A percentile compares a stretch with the other conserved stretches of the same genome.
These are phyloP conservation scores for Globisporangium nunn DNA, from an alignment of 352 stramenopile genomes.

Conservation along the genomic window DNA sequence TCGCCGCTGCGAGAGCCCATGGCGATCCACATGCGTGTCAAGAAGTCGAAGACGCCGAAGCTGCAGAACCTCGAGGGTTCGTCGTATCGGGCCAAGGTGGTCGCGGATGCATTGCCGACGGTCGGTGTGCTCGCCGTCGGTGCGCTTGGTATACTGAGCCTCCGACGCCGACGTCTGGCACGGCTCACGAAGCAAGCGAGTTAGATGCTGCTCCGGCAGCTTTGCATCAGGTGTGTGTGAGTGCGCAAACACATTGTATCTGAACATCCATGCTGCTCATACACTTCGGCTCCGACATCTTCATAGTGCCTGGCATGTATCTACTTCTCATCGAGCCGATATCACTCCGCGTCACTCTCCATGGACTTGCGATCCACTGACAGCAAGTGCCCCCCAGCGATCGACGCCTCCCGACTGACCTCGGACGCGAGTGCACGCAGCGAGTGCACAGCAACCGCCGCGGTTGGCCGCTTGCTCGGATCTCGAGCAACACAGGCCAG, in stretches of 20 bases:
- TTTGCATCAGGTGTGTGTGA: background rate
- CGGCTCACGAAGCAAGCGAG: background rate
- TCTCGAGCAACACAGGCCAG: constrained; percentile 14
- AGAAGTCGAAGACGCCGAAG: background rate
- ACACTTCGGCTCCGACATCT: background rate
- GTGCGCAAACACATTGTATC: no score
- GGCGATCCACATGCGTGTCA: constrained; percentile 1
- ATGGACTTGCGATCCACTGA: background rate
- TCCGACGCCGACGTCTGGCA: background rate
- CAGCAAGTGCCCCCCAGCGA: background rate
- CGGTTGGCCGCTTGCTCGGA: constrained; percentile 14
- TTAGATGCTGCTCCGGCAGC: background rate
- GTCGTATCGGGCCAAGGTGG: background rate
- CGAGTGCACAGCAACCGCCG: constrained; percentile 8
- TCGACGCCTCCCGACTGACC: constrained; percentile 4
- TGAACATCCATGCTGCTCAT: background rate
- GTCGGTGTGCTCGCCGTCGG: background rate
- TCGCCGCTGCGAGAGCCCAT: background rate
- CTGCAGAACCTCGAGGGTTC: background rate
- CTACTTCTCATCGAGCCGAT: no score
- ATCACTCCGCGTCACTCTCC: background rate
- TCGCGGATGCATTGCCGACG: background rate
- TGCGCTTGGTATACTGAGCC: background rate
- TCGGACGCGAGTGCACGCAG: constrained; percentile 1
- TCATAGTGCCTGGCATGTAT: background rate